Base-by-base conservation (phyloP, 441 rosid genomes). In the Dalechampia spathulata region DNA sequence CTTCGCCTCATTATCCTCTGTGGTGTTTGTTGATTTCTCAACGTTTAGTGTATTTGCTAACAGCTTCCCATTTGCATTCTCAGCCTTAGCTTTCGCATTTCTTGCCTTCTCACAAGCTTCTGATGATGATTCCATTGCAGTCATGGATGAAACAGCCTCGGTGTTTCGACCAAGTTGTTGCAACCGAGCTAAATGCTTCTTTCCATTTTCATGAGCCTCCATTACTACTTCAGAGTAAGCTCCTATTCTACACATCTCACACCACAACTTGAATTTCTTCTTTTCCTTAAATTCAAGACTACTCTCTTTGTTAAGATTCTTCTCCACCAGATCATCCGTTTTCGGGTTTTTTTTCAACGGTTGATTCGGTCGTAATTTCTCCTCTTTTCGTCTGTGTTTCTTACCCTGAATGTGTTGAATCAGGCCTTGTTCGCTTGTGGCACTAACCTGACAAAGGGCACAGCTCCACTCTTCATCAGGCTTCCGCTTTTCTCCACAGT, bases 161-260 rank as follows among this genome's bases (percentile, higher is more conserved):
- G n/a, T 41, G 9, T 52, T 58, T 58, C 41, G 30, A 32, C 49
- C 9, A 45, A 32, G 62, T 52, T 65, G 52, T 69, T 23, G 45
- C 37, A 70, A 52, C 45, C 41, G 36, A 62, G 56, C 56, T 42
- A 17, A 43, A 58, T 88, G 96, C 49, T 66, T 85, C 72, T 64
- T 85, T 58, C 94, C 91, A 44, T 53, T 75, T 58, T 4, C 54
- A 67, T 81, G 96, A 52, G 14, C 51, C 53, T 67, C 77, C 78
- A 81, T 70, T 53, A 69, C 75, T 30, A 36, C 17, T 45, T 42
- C 46, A 47, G 76, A 64, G 45, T 61, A 27, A 6, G 72, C 66
- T 22, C 74, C 66, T 53, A 81, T 34, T 22, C 52, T 57, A 68
- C 92, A 87, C 16, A 41, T 49, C 43, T 72, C 70, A 34, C 96